phyloP scores from a whole-genome alignment of 2,329 filamentous ascomycete species.

The Fusarium sp. region DNA sequence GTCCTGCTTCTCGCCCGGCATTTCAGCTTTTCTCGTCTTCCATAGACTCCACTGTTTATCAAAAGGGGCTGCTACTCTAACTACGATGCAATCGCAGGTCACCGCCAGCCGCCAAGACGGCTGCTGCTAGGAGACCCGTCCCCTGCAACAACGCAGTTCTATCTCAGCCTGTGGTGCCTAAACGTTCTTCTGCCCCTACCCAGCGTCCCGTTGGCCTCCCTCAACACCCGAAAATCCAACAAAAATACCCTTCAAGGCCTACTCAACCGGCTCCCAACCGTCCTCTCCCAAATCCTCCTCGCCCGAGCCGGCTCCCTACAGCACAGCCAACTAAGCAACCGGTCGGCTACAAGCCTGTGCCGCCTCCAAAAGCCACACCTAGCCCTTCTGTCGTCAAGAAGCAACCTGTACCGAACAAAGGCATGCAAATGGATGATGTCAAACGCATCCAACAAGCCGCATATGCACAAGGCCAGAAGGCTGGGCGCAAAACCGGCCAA shows the following conservation, averaged over 20 bases:
- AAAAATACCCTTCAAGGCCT: neutral
- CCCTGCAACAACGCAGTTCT: neutral
- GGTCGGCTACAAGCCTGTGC: conserved; percentile 1
- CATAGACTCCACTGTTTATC: too few relatives aligned
- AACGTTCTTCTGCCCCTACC: neutral
- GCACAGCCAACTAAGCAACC: conserved; percentile 3
- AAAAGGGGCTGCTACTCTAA: neutral
- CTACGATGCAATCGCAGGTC: neutral
- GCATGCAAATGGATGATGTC: conserved; percentile 29
- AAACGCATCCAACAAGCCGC: conserved; percentile 12
- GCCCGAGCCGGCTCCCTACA: neutral
- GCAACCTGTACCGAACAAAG: conserved; percentile 9
- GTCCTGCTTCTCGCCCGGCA: neutral
- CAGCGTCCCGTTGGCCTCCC: neutral
- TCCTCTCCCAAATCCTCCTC: neutral
- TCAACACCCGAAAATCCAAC: neutral
- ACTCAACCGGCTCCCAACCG: neutral
- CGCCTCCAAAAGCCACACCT: conserved; percentile 12
- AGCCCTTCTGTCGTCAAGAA: conserved; percentile 3
- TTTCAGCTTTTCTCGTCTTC: too few relatives aligned
- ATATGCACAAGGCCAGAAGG: neutral
- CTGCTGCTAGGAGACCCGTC: neutral
- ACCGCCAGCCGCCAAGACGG: neutral
- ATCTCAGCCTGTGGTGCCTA: neutral
- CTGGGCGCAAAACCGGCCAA: neutral